Base-by-base conservation (phyloP, 2,329 filamentous ascomycete genomes). In the Aspergillus pseudonomiae region DNA sequence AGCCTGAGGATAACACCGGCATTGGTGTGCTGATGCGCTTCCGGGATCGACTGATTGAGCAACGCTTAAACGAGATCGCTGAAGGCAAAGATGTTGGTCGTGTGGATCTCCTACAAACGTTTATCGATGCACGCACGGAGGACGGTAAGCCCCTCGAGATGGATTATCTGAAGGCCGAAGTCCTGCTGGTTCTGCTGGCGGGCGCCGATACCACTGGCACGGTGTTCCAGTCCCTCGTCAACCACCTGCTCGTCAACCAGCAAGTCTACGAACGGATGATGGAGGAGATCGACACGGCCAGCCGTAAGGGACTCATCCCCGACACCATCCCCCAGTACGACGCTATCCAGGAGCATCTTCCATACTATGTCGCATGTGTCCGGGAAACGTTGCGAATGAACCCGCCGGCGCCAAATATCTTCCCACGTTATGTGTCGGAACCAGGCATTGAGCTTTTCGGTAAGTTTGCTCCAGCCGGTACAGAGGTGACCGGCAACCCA, bases 1-100 rank as follows among this genome's bases (percentile, higher is more conserved):
- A 74, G 41, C 84, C 85, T 0, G 80, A 85, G 54, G 81, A 88
- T 39, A 74, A 85, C 45, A 82, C 79, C 14, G 85, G 85, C 0
- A 85, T 87, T 39, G 85, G 85, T 1, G 82, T 80, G 1, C 69
- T 87, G 61, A 87, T 88, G 84, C 78, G 83, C 10, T 87, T 87
- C 72, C 82, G 85, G 4, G 85, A 88, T 66, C 78, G 79, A 30
- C 77, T 88, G 2, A 81, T 88, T 61, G 70, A 74, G 26, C 74
- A 85, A 65, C 79, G 86, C 0, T 73, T 81, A 28, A 71, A 78
- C 30, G 83, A 85, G 58, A 78, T 86, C 24, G 76, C 82, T 57
- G 71, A 75, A 5, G 83, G 81, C 1, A 83, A 81, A 11, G 75
- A 78, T 0, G 69, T 74, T 6, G 79, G 78, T 1, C 79, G 82